A percentile compares a stretch with the other conserved stretches of the same genome.
phyloP scores from a whole-genome alignment of 1,284 basidiomycete genomes.

The Sporisorium scitamineum region DNA sequence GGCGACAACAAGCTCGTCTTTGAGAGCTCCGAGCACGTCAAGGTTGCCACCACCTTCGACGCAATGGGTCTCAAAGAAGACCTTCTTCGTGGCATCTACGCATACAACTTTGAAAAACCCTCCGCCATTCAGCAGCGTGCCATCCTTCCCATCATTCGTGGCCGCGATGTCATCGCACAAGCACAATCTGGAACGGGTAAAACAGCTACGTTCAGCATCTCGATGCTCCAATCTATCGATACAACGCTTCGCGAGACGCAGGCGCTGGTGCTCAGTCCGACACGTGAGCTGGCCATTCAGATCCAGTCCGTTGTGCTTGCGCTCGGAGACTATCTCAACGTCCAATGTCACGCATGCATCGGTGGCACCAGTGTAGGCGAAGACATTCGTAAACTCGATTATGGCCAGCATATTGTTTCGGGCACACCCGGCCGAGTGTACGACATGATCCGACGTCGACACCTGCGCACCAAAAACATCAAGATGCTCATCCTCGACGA shows the following conservation, averaged over 20 bases:
- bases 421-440: conserved; percentile 98
- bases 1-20: conserved; percentile 81
- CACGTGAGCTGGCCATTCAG: conserved; percentile 77
- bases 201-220: conserved; percentile 85
- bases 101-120: conserved; percentile 77
- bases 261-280: conserved; percentile 88
- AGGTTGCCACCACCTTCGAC: conserved; percentile 75
- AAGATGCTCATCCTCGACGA: conserved; percentile 99
- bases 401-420: conserved; percentile 96
- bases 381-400: conserved; percentile 97
- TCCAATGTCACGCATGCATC: conserved; percentile 98
- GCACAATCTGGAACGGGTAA: conserved; percentile 99
- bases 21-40: conserved; percentile 95
- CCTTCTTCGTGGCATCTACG: conserved; percentile 95
- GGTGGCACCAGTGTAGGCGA: conserved; percentile 97
- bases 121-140: conserved; percentile 64
- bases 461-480: conserved; percentile 95
- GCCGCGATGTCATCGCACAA: conserved; percentile 93
- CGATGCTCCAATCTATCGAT: conserved; percentile 84
- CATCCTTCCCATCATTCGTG: conserved; percentile 72
- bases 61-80: conserved; percentile 95
- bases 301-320: conserved; percentile 98
- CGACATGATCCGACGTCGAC: conserved; percentile 97
- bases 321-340: conserved; percentile 98
- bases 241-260: conserved; percentile 94